phyloP scores from a whole-genome alignment of 805 yeast species.

The Kuraishia cidri region DNA sequence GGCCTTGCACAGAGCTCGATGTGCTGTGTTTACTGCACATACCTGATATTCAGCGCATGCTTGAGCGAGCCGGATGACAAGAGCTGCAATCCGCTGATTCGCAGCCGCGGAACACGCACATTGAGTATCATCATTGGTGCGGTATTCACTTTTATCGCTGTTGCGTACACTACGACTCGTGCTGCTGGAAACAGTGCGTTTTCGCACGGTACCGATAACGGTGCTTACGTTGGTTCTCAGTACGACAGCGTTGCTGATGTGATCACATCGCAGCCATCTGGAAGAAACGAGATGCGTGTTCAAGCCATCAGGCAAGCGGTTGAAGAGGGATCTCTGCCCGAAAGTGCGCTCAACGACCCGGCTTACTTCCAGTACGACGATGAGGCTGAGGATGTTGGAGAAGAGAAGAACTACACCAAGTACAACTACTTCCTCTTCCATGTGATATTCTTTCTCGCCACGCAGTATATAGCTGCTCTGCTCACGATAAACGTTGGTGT shows the following conservation, averaged over 20 bases:
- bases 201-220: constrained; percentile 25
- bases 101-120: constrained; percentile 86
- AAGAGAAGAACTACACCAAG: constrained; percentile 53
- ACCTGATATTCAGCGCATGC: constrained; percentile 84
- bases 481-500: constrained; percentile 86
- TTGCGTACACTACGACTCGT: constrained; percentile 94
- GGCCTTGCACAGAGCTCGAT: constrained; percentile 95
- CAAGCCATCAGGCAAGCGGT: constrained; percentile 92
- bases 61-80: constrained; percentile 95
- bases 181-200: constrained; percentile 83
- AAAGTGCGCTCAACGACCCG: constrained; percentile 75
- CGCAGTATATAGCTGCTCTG: constrained; percentile 93
- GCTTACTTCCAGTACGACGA: constrained; percentile 46
- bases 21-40: constrained; percentile 91
- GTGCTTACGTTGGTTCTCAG: constrained; percentile 23
- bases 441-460: constrained; percentile 84
- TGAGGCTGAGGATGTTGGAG: constrained; percentile 43
- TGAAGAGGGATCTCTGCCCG: constrained; percentile 93
- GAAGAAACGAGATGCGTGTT: constrained; percentile 64
- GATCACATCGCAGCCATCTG: constrained; percentile 38
- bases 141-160: constrained; percentile 85
- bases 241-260: constrained; percentile 33
- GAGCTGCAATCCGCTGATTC: constrained; percentile 82
- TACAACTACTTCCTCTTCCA: constrained; percentile 88
- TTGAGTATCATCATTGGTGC: constrained; percentile 86